Conservation (phyloP, 2,329 filamentous ascomycete species). For the Microdochium nivale region DNA sequence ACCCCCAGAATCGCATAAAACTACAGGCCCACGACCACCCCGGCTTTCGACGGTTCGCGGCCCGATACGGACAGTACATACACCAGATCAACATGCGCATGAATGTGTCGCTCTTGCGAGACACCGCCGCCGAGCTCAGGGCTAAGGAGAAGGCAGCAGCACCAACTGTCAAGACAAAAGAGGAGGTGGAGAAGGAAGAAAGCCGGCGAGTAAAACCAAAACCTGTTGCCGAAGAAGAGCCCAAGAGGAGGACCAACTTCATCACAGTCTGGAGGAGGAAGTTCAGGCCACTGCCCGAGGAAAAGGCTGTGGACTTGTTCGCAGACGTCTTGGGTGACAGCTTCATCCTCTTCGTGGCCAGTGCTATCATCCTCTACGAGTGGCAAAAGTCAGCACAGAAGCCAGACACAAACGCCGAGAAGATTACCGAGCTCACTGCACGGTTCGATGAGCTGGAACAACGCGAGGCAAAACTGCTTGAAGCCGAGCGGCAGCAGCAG, state of each 20-base stretch:
- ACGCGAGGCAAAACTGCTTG: slow-evolving; percentile 41
- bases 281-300: slow-evolving; percentile 54
- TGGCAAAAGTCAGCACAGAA: slow-evolving; percentile 51
- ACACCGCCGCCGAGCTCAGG: slow-evolving; percentile 45
- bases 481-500: slow-evolving; percentile 34
- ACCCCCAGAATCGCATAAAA: slow-evolving; percentile 53
- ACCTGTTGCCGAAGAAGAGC: slow-evolving; percentile 20
- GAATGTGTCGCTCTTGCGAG: slow-evolving; percentile 49
- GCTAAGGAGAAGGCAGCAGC: slow-evolving; percentile 55
- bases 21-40: slow-evolving; percentile 56
- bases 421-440: slow-evolving; percentile 38
- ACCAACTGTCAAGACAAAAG: slow-evolving; percentile 57
- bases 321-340: slow-evolving; percentile 56
- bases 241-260: slow-evolving; percentile 18
- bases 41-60: slow-evolving; percentile 51
- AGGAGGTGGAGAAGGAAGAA: slow-evolving; percentile 48
- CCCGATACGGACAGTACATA: slow-evolving; percentile 53
- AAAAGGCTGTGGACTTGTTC: slow-evolving; percentile 58
- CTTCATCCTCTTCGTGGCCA: slow-evolving; percentile 53
- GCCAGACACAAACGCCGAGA: slow-evolving; percentile 48
- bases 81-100: slow-evolving; percentile 61
- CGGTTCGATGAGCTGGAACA: slow-evolving; percentile 40
- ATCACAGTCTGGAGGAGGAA: slow-evolving; percentile 53
- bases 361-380: slow-evolving; percentile 51
- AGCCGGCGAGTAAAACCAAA: slow-evolving; percentile 27